Base-by-base conservation (phyloP, 2,329 filamentous ascomycete genomes). In the Dryadomyces sulphureus region DNA sequence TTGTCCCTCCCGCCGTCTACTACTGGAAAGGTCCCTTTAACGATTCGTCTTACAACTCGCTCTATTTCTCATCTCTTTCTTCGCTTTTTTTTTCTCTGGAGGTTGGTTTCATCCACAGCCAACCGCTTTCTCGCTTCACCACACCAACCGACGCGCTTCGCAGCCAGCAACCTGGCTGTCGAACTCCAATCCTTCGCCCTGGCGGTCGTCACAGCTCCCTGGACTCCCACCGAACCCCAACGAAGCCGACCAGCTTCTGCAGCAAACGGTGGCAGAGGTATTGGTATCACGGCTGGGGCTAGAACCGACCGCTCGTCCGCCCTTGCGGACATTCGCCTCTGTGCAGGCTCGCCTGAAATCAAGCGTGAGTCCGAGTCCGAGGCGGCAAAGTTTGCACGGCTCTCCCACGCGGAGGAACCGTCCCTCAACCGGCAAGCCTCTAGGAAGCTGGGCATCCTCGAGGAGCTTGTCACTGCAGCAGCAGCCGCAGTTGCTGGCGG, bases 181-280 rank as follows among this genome's bases (percentile, higher is more conserved):
- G 38, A 2, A 12, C 21, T 27, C 5, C 19, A 30, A 25, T 4
- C 14, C 16, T 48, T 53, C 52, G 49, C 51, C 43, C 50, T 57
- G 54, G 55, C 54, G 53, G 52, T 55, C 54, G 50, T 53, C 48
- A 50, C 54, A 36, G 43, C 46, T 48, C 38, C 49, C 45, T 52
- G 53, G 53, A 50, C 47, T 41, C 44, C 49, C 40, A 48, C 39
- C 51, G 51, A 52, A 46, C 41, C 42, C 54, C 41, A 46, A 39
- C 49, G 48, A 39, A 45, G 49, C 41, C 49, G 50, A 44, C 36
- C 39, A 8, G 21, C 38, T 21, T 16, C 45, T 34, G 7, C 40
- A n/a, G 24, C 40, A 8, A n/a, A 11, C n/a, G 20, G 39, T 24
- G 30, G 30, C 30, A 43, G 20, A 38, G 40, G 17, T 25, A 21